Evolutionary conservation across 108 stramenopile genomes (phyloP), one percentile per base, ranked within the genome.

Genomic region (Mediolabrus comicus): DNA sequence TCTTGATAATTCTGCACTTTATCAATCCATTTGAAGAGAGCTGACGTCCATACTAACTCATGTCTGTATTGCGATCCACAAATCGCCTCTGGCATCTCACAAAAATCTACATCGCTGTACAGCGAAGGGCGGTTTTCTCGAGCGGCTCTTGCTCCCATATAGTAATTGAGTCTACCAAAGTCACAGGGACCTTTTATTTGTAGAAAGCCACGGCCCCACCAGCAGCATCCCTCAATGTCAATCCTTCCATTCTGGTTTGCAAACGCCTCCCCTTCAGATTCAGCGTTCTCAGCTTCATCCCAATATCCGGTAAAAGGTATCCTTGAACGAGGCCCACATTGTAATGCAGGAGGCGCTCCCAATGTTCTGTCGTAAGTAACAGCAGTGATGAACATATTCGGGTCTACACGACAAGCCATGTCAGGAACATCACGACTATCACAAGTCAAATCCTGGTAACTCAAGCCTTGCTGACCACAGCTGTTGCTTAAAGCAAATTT

Each of bases 171-270:
- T n/a, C 55, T 65, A 7, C 78, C 78, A 46, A 61, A 74, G 27
- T 27, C 26, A 30, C 78, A 80, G 9, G 59, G 13, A 16, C 78
- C 78, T 58, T 64, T 80, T 10, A 60, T 74, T 30, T 80, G 78
- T 11, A 80, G 41, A 4, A 80, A 25, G 12, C 78, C 78, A n/a
- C 78, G 32, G 2, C 73, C 72, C 78, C 78, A 80, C 78, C 78
- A 80, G 38, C 78, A 80, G 32, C 78, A 80, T 10, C 72, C 72
- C 43, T 67, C 62, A 8, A 80, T 55, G n/a, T 80, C 72, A 0
- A 57, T 65, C 2, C 73, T 28, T 16, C 67, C 69, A 61, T 62
- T 69, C 9, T 59, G 54, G 29, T 69, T 69, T 14, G 74, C 74
- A 63, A 55, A 69, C n/a, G 74, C 59, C 17, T 69, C 55, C 22